phyloP scores from a whole-genome alignment of 805 yeast species.

The Komagataella kurtzmanii region DNA sequence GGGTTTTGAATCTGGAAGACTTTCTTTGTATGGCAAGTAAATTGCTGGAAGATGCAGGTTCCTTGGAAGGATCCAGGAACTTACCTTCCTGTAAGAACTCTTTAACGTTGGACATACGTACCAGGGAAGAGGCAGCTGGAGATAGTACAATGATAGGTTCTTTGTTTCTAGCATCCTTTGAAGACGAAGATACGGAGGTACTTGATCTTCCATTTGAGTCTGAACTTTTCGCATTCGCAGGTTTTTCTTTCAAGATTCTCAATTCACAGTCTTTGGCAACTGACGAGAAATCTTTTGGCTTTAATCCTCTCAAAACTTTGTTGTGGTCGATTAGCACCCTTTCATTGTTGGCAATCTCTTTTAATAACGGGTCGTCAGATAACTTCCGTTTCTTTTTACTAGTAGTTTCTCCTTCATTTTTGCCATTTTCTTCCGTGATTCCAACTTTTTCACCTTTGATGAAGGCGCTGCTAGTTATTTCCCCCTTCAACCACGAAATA shows the following conservation, averaged over 20 bases:
- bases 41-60: slow-evolving; percentile 20
- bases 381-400: slow-evolving; percentile 11
- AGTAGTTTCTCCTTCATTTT: not conserved
- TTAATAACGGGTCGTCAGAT: slow-evolving; percentile 35
- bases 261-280: slow-evolving; percentile 54
- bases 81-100: slow-evolving; percentile 61
- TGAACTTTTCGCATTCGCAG: slow-evolving; percentile 6
- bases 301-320: slow-evolving; percentile 38
- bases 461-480: slow-evolving; percentile 44
- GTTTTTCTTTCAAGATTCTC: slow-evolving; percentile 27
- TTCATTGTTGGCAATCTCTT: slow-evolving; percentile 25
- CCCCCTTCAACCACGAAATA: slow-evolving; percentile 69
- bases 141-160: slow-evolving; percentile 69
- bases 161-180: slow-evolving; percentile 11
- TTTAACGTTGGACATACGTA: slow-evolving; percentile 53
- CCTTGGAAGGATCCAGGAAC: slow-evolving; percentile 40
- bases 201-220: slow-evolving; percentile 6
- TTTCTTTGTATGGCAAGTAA: slow-evolving; percentile 39
- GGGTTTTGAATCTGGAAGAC: slow-evolving; percentile 40
- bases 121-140: slow-evolving; percentile 65
- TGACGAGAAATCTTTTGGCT: slow-evolving; percentile 53
- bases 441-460: slow-evolving; percentile 16
- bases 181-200: not conserved
- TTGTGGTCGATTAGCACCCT: slow-evolving; percentile 32
- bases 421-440: slow-evolving; percentile 4